phyloP scores from a whole-genome alignment of 306 rosid species.

The Medicago ruthenica region DNA sequence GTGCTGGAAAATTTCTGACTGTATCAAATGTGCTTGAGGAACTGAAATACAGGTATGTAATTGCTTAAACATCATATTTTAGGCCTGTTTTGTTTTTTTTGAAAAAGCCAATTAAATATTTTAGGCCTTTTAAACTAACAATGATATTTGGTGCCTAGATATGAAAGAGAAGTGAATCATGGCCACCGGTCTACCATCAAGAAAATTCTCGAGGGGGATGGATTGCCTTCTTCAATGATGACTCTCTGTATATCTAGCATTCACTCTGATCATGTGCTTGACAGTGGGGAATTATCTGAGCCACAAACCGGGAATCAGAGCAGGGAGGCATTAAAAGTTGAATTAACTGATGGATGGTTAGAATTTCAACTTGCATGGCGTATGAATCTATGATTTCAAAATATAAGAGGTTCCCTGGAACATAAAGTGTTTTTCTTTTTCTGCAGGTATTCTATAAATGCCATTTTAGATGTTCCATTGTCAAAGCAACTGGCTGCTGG shows the following conservation, averaged over 20 bases:
- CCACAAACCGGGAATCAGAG: slow-evolving; percentile 43
- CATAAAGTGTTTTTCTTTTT: slow-evolving; percentile 41
- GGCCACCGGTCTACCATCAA: slow-evolving; percentile 89
- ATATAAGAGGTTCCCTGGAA: slow-evolving; percentile 41
- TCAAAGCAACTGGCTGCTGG: slow-evolving; percentile 72
- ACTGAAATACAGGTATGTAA: slow-evolving; percentile 83
- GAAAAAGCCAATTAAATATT: no score
- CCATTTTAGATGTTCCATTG: slow-evolving; percentile 73
- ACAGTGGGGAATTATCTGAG: slow-evolving; percentile 45
- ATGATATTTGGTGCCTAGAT: slow-evolving; percentile 52
- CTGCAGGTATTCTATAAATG: slow-evolving; percentile 80
- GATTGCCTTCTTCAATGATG: slow-evolving; percentile 75
- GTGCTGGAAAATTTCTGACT: slow-evolving; percentile 62
- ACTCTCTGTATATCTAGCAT: slow-evolving; percentile 82
- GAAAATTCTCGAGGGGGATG: slow-evolving; percentile 92
- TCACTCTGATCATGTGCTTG: slow-evolving; percentile 49
- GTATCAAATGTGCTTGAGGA: slow-evolving; percentile 83
- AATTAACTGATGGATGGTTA: slow-evolving; percentile 87
- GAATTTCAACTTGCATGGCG: slow-evolving; percentile 29
- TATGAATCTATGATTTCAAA: slow-evolving; percentile 16
- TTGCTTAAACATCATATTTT: slow-evolving; percentile 35
- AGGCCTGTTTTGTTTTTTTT: background rate
- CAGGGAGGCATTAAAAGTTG: slow-evolving; percentile 57
- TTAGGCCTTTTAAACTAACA: no score
- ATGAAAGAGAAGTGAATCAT: slow-evolving; percentile 89